Conservation (phyloP, 768 basidiomycete species). For the Mycena vitilis region DNA sequence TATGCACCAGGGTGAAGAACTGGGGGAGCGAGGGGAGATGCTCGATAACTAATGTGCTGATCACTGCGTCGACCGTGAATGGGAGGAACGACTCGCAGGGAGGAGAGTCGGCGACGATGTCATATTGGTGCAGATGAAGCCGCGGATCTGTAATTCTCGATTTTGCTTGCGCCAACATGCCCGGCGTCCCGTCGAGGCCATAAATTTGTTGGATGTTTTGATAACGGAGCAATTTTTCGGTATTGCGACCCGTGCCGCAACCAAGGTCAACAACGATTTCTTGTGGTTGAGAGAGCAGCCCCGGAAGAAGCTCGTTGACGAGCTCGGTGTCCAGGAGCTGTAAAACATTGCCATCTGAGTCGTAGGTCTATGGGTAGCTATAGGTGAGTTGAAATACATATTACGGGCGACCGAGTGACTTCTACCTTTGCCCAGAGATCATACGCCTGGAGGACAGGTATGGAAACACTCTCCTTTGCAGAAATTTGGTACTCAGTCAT, state of each 20-base stretch:
- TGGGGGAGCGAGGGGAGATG: slow-evolving; percentile 25
- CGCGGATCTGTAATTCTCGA: slow-evolving; percentile 12
- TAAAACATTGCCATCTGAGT: not conserved
- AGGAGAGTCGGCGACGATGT: slow-evolving; percentile 14
- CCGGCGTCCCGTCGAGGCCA: slow-evolving; percentile 25
- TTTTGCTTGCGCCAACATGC: slow-evolving; percentile 21
- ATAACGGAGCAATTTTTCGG: slow-evolving; percentile 25
- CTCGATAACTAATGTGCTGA: slow-evolving; percentile 32
- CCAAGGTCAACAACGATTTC: slow-evolving; percentile 27
- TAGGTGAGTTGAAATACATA: not conserved
- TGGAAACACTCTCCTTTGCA: not conserved
- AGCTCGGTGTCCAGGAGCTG: slow-evolving; percentile 7
- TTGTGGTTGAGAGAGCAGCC: slow-evolving; percentile 1
- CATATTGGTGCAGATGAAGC: slow-evolving; percentile 6
- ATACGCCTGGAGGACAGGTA: slow-evolving; percentile 23
- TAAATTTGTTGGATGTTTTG: slow-evolving; percentile 5
- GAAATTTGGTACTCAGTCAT: not conserved
- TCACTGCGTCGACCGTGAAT: slow-evolving; percentile 13
- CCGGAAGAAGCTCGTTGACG: slow-evolving; percentile 11
- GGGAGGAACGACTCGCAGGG: slow-evolving; percentile 13
- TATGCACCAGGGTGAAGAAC: slow-evolving; percentile 18
- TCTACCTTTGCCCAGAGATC: slow-evolving; percentile 22
- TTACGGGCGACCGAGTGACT: not conserved
- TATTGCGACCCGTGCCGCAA: slow-evolving; percentile 30
- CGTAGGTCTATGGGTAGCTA: not conserved